These are phyloP conservation scores for Fusarium camptoceras DNA, from an alignment of 2,329 filamentous ascomycete species.

Conservation along the genomic window DNA sequence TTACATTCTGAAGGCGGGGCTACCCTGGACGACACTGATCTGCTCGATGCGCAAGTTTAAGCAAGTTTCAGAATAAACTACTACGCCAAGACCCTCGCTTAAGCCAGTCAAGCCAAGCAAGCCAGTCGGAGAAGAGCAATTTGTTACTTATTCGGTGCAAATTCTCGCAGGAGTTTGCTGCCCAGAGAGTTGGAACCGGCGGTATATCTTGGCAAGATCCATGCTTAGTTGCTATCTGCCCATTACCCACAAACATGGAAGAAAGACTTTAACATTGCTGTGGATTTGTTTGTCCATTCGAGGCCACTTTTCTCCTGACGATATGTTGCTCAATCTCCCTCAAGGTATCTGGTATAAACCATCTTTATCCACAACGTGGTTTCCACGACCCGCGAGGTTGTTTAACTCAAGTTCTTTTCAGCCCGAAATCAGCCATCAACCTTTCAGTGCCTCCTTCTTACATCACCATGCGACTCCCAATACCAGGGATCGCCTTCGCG, in stretches of 20 bases:
- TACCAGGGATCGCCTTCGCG: not conserved
- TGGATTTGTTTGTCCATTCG: not conserved
- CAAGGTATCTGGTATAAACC: too few species aligned
- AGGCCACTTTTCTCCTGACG: not conserved
- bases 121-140: not conserved
- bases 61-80: not conserved
- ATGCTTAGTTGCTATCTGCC: not conserved
- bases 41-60: not conserved
- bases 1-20: not conserved
- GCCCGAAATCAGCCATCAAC: too few species aligned
- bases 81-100: not conserved
- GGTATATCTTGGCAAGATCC: not conserved
- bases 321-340: not conserved
- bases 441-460: not conserved
- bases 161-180: not conserved
- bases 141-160: not conserved
- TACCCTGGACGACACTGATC: not conserved
- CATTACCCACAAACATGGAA: not conserved
- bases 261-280: not conserved
- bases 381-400: too few species aligned
- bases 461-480: not conserved
- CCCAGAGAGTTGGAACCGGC: not conserved
- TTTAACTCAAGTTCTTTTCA: too few species aligned
- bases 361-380: too few species aligned
- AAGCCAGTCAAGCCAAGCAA: too few species aligned